A percentile compares a stretch with the other conserved stretches of the same genome.
phyloP scores from a whole-genome alignment of 257 asterid genomes.

The Schizonepeta tenuifolia region DNA sequence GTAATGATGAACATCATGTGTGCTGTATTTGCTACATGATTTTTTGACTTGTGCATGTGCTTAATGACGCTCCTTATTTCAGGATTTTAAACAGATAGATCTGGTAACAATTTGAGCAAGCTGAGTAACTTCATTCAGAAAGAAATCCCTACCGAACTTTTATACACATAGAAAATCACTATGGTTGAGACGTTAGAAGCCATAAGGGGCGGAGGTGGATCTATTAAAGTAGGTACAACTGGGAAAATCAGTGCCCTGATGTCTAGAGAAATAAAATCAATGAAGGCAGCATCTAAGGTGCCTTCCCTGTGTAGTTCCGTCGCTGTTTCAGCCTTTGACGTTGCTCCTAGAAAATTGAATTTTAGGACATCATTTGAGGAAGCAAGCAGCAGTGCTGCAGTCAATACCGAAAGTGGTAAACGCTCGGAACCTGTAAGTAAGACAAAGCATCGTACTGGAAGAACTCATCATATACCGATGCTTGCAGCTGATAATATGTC shows the following conservation, averaged over 20 bases:
- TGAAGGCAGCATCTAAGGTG: constrained; percentile 43
- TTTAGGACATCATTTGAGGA: constrained; percentile 45
- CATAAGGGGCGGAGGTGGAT: constrained; percentile 79
- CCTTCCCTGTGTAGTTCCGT: constrained; percentile 32
- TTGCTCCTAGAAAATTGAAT: constrained; percentile 43
- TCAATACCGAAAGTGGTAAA: constrained; percentile 28
- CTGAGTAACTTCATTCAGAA: background rate
- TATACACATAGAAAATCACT: constrained; percentile 26
- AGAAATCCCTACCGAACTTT: background rate
- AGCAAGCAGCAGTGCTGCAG: constrained; percentile 54
- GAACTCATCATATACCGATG: constrained; percentile 68
- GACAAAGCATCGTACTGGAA: constrained; percentile 51
- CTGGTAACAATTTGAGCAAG: constrained; percentile 18
- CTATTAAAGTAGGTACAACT: constrained; percentile 75
- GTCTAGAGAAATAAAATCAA: constrained; percentile 69
- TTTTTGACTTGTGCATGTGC: constrained; percentile 12
- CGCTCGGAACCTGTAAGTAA: constrained; percentile 47
- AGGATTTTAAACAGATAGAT: constrained; percentile 33
- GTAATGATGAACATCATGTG: background rate
- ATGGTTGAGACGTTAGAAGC: constrained; percentile 76
- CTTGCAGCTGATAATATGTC: constrained; percentile 58
- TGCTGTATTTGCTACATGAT: constrained; percentile 6
- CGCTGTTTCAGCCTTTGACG: constrained; percentile 34
- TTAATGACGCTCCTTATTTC: constrained; percentile 23
- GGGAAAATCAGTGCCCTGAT: constrained; percentile 82